Base-by-base conservation (phyloP, 306 rosid species). In the Glycyrrhiza uralensis region DNA sequence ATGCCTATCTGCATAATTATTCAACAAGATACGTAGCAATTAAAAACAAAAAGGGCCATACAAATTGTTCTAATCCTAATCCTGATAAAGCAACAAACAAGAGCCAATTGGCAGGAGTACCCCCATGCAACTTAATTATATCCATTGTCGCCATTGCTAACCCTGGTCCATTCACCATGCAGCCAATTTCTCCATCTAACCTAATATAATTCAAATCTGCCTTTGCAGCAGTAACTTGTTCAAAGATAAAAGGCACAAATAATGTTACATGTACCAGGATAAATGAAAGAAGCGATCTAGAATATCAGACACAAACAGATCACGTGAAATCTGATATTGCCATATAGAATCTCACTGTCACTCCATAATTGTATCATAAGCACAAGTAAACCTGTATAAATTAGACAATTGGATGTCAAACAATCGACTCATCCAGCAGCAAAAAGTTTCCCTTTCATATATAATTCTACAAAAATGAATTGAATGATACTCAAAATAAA, bases 121-220 rank as follows among this genome's bases (percentile, higher is more conserved):
- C 99, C 20, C 99, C 99, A 55, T 81, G 97, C 81, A 94, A 79
- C 80, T 94, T 94, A 62, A 94, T 94, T 50, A 94, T 94, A 75
- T 94, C 99, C 99, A 94, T 94, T 8, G 99, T 94, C 68, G 99
- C 94, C 99, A 94, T 94, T 66, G 99, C 97, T 70, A 94, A 81
- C 72, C 99, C 99, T 33, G 97, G 97, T 41, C 99, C 99, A 84
- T 94, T 94, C 81, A 94, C 99, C 99, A 94, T 94, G 88, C 99
- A 94, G 57, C 99, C 99, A 80, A 94, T 94, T 82, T 94, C 99
- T 74, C 99, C 99, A 84, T 94, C 99, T 60, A 94, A 84, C 20
- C 99, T 97, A 74, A 94, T 94, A 55, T 94, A 94, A 77, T 94
- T 94, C 71, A 94, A 83, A 81, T 94, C 97, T 49, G 96, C 99